Percentiles rank a stretch among this genome's conserved stretches.
Conservation (phyloP, 495 filamentous ascomycete species). For the Trypethelium eluteriae region DNA sequence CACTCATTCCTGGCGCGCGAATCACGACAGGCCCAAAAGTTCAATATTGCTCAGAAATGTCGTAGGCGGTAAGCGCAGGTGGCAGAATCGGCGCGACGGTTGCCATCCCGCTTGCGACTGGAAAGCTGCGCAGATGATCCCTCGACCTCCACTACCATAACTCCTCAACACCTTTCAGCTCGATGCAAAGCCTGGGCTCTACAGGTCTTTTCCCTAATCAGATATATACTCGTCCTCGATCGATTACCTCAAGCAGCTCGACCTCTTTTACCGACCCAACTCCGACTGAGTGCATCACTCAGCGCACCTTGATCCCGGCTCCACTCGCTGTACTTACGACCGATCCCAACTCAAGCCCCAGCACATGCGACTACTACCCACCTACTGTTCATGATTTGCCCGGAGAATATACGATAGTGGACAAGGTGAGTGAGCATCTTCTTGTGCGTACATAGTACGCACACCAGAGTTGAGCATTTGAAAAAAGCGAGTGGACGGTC, state of each 20-base stretch:
- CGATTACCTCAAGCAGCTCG: neutral
- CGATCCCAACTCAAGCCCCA: neutral
- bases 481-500: neutral
- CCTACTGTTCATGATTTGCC: neutral
- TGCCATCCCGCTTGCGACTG: slow-evolving; percentile 6
- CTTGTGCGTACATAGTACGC: neutral
- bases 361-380: neutral
- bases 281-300: neutral
- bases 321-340: neutral
- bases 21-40: neutral
- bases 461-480: neutral
- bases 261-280: neutral
- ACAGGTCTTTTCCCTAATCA: neutral
- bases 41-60: neutral
- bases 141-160: neutral
- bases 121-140: slow-evolving; percentile 9
- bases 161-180: neutral
- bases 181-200: neutral
- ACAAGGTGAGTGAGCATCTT: neutral
- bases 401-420: neutral
- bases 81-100: neutral
- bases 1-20: neutral
- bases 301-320: neutral
- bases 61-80: slow-evolving; percentile 4
- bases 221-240: too few relatives aligned